Evolutionary conservation across 2,329 filamentous ascomycete species (phyloP), one percentile per base, ranked within the genome.

Genomic region (Akanthomyces uredinophilus): DNA sequence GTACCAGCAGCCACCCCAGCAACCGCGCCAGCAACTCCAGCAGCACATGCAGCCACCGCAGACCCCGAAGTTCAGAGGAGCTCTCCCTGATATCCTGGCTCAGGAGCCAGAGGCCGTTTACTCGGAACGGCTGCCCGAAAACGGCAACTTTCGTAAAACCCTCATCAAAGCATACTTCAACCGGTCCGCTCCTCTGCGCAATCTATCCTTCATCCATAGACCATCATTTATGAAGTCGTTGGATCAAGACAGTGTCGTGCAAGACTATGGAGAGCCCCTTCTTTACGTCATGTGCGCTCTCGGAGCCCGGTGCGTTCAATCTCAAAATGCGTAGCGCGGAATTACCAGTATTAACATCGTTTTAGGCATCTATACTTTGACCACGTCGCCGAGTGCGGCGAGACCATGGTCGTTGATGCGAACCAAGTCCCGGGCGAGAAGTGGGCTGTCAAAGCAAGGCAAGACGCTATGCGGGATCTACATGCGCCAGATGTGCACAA

Each of bases 261-360:
- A 68, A 24, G 66, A 69, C 18, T 68, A 67, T 29, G 67, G 68
- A 13, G 65, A 69, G 29, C 64, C 67, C 3, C 24, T 69, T 5
- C 62, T 71, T 5, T 68, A 70, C 50, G 56, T 61, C 20, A 69
- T 70, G 57, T 69, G 67, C 37, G 69, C 68, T 18, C 65, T 70
- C 16, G 66, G 67, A 4, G 65, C 67, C 2, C 64, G 66, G 68
- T 72, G 27, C 20, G 37, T 27, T 49, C 14, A 14, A 49, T 7
- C 13, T 43, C 16, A n/a, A 11, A 3, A 24, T 13, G 27, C 18
- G 10, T 18, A 8, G 8, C 20, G n/a, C 6, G 20, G 5, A 18
- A 18, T 14, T 18, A 7, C 44, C 11, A 20, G 11, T 43, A 4
- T 3, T 32, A 37, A 54, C 27, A 16, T 20, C 16, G n/a, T 32